Conservation (phyloP, 805 yeast species). For the Torulaspora microellipsoides region DNA sequence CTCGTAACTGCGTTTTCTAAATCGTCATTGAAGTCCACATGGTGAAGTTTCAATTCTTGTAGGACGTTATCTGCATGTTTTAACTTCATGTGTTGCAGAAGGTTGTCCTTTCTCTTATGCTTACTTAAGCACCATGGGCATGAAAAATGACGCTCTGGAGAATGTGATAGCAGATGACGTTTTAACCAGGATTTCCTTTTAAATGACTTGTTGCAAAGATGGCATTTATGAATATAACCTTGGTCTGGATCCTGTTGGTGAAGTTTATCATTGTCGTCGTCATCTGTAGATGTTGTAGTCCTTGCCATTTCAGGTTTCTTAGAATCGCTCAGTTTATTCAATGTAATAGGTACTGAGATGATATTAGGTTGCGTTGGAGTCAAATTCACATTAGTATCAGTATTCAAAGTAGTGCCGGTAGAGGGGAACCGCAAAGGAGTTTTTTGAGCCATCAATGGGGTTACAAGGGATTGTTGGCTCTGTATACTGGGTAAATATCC, state of each 20-base stretch:
- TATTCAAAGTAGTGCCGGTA: too few species aligned
- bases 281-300: background rate
- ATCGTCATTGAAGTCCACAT: constrained; percentile 2
- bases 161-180: constrained; percentile 31
- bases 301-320: background rate
- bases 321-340: too few species aligned
- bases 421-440: too few species aligned
- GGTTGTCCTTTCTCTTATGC: constrained; percentile 34
- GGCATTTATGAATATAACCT: constrained; percentile 28
- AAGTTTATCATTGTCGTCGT: constrained; percentile 8
- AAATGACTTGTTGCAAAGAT: constrained; percentile 30
- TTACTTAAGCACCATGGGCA: constrained; percentile 33
- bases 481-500: too few species aligned
- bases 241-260: constrained; percentile 1
- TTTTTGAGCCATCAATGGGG: too few species aligned
- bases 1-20: background rate
- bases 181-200: constrained; percentile 33
- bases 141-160: constrained; percentile 23
- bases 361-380: too few species aligned
- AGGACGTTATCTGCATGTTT: constrained; percentile 29
- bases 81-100: constrained; percentile 31
- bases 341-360: too few species aligned
- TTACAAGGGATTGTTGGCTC: too few species aligned
- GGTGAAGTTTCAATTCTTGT: constrained; percentile 16
- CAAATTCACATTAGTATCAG: too few species aligned